phyloP scores from a whole-genome alignment of 1,139 yeast genomes.

The Blastobotrys apis region DNA sequence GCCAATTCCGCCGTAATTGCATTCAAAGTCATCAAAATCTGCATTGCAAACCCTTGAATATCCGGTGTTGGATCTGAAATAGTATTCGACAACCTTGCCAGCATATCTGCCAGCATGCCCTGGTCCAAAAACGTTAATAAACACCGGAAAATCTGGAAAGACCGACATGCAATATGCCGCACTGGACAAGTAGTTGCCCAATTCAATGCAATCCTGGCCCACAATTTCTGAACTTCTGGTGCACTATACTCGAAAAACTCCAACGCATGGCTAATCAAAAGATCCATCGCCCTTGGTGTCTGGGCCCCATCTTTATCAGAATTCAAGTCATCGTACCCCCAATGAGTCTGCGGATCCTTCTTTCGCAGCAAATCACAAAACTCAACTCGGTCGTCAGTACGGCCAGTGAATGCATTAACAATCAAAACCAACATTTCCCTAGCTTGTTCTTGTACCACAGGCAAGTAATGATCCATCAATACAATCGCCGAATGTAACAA shows the following conservation, averaged over 20 bases:
- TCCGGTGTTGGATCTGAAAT: constrained; percentile 84
- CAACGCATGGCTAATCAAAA: constrained; percentile 54
- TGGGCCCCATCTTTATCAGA: constrained; percentile 77
- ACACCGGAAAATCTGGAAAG: constrained; percentile 88
- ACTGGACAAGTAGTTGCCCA: constrained; percentile 99
- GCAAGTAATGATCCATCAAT: constrained; percentile 79
- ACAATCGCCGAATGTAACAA: constrained; percentile 78
- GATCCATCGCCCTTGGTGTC: constrained; percentile 84
- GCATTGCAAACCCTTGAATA: constrained; percentile 97
- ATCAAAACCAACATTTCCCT: constrained; percentile 68
- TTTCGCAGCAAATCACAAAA: constrained; percentile 46
- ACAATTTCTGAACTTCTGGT: constrained; percentile 62
- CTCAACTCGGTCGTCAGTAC: constrained; percentile 45
- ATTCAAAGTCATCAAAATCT: constrained; percentile 89
- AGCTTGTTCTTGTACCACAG: constrained; percentile 81
- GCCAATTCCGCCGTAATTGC: constrained; percentile 85
- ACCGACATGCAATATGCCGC: constrained; percentile 92
- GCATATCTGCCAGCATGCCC: constrained; percentile 87
- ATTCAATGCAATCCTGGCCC: constrained; percentile 78
- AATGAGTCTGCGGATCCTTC: constrained; percentile 46
- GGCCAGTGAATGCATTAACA: constrained; percentile 51
- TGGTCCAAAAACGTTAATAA: constrained; percentile 75
- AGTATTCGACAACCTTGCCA: constrained; percentile 87
- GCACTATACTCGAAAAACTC: constrained; percentile 49
- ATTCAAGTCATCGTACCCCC: constrained; percentile 86